Evolutionary conservation across 371 early-diverging fungal genomes (phyloP).

Genomic region (Mortierella sp.): DNA sequence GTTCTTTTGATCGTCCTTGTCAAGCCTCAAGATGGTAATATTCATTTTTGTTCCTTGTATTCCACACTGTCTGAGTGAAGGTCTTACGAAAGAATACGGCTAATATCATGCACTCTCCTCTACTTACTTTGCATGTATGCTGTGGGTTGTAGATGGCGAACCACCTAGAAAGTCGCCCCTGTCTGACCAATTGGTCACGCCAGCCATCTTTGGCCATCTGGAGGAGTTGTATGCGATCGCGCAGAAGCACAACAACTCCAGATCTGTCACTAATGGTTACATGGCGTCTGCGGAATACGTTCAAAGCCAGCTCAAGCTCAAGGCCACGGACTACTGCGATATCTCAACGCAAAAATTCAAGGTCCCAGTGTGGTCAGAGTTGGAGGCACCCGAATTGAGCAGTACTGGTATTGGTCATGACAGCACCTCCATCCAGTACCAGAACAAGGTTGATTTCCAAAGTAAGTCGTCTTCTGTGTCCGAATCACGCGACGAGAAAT

Average conservation of each 20-base stretch:
- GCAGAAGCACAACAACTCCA: constrained; percentile 51
- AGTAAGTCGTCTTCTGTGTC: constrained; percentile 38
- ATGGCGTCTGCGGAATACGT: constrained; percentile 60
- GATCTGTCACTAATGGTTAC: constrained; percentile 58
- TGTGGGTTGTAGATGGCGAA: background rate
- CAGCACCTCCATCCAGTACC: constrained; percentile 28
- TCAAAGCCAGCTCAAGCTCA: constrained; percentile 30
- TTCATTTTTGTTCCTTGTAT: background rate
- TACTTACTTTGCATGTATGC: no score
- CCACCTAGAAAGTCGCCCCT: constrained; percentile 21
- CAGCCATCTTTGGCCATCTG: constrained; percentile 51
- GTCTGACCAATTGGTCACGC: constrained; percentile 24
- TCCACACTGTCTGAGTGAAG: background rate
- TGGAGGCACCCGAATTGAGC: constrained; percentile 49
- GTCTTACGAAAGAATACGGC: no score
- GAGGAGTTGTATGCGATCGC: constrained; percentile 58
- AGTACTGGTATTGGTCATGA: constrained; percentile 29
- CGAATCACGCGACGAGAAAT: constrained; percentile 2
- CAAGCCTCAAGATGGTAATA: constrained; percentile 38
- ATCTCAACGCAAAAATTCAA: constrained; percentile 55
- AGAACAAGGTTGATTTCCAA: constrained; percentile 59
- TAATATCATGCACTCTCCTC: no score
- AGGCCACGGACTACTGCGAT: constrained; percentile 53
- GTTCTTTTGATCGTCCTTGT: constrained; percentile 30
- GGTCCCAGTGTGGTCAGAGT: constrained; percentile 59